Percentiles rank a stretch among this genome's conserved stretches.
Evolutionary conservation across 352 stramenopile species (phyloP).

Genomic region (Phytophthora citrophthora): DNA sequence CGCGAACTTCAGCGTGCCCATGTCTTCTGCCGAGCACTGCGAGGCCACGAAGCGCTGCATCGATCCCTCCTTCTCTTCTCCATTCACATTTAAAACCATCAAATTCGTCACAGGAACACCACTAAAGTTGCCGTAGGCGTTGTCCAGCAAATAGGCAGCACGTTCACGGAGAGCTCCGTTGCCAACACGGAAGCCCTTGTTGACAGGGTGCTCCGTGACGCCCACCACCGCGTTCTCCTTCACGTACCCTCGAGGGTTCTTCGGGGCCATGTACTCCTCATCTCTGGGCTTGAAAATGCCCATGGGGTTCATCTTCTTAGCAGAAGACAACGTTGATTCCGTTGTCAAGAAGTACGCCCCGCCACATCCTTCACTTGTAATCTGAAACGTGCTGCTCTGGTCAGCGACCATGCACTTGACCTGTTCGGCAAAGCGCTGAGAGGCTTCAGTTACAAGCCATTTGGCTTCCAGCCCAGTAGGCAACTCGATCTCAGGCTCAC

Average conservation of each 20-base stretch:
- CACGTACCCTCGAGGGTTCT: slow-evolving; percentile 97
- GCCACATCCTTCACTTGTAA: slow-evolving; percentile 84
- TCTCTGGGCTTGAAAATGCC: slow-evolving; percentile 98
- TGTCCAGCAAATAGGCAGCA: slow-evolving; percentile 84
- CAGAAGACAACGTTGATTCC: slow-evolving; percentile 18
- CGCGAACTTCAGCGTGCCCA: slow-evolving; percentile 86
- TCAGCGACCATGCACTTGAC: slow-evolving; percentile 47
- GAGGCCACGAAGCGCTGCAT: slow-evolving; percentile 86
- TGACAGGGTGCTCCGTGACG: slow-evolving; percentile 79
- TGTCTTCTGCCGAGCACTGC: slow-evolving; percentile 88
- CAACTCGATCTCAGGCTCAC: slow-evolving; percentile 22
- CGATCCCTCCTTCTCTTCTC: slow-evolving; percentile 82
- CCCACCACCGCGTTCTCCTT: slow-evolving; percentile 82
- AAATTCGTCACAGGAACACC: slow-evolving; percentile 84
- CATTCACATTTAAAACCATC: slow-evolving; percentile 66
- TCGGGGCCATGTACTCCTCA: slow-evolving; percentile 98
- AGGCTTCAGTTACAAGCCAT: slow-evolving; percentile 56
- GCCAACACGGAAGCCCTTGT: slow-evolving; percentile 88
- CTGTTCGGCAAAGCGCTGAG: slow-evolving; percentile 49
- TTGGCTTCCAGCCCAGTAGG: slow-evolving; percentile 23
- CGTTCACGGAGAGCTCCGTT: slow-evolving; percentile 86
- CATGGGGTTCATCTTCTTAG: slow-evolving; percentile 42
- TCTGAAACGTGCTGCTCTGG: slow-evolving; percentile 45
- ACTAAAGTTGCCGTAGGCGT: slow-evolving; percentile 81
- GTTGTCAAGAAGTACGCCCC: slow-evolving; percentile 67